A percentile compares a stretch with the other conserved stretches of the same genome.
Evolutionary conservation across 352 stramenopile genomes (phyloP).

Genomic region (Globisporangium perplexum): DNA sequence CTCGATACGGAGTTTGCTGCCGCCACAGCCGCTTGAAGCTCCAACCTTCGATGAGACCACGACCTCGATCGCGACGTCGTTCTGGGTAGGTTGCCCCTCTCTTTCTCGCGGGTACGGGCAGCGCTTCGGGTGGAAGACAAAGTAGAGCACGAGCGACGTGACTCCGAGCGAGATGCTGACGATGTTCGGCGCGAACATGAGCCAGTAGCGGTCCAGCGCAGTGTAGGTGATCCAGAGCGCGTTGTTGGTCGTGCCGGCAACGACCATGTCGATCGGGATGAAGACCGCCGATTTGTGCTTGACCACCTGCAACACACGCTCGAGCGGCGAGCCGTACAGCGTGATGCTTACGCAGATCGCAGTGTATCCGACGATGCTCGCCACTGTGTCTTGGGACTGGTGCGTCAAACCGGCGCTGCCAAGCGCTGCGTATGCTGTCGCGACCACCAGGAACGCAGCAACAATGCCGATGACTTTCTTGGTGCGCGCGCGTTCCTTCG

Average conservation of each 20-base stretch:
- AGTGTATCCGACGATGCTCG: conserved; percentile 17
- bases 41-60: background rate
- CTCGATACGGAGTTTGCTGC: conserved; percentile 10
- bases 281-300: background rate
- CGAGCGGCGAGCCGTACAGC: background rate
- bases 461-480: conserved; percentile 5
- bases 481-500: background rate
- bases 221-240: conserved; percentile 44
- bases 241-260: conserved; percentile 44
- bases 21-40: background rate
- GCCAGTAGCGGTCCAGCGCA: conserved; percentile 29
- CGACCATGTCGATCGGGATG: conserved; percentile 39
- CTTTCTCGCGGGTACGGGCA: conserved; percentile 3
- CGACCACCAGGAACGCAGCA: conserved; percentile 3
- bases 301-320: background rate
- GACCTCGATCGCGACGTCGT: conserved; percentile 3
- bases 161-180: conserved; percentile 27
- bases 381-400: conserved; percentile 11
- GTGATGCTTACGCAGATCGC: background rate
- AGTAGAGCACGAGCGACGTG: conserved; percentile 13
- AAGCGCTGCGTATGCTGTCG: conserved; percentile 5
- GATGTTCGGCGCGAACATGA: conserved; percentile 52
- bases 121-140: conserved; percentile 8
- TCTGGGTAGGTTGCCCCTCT: background rate
- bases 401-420: conserved; percentile 16